phyloP scores from a whole-genome alignment of 225 moss, liverwort and hornwort genomes.

The Thuidium tamariscinum region DNA sequence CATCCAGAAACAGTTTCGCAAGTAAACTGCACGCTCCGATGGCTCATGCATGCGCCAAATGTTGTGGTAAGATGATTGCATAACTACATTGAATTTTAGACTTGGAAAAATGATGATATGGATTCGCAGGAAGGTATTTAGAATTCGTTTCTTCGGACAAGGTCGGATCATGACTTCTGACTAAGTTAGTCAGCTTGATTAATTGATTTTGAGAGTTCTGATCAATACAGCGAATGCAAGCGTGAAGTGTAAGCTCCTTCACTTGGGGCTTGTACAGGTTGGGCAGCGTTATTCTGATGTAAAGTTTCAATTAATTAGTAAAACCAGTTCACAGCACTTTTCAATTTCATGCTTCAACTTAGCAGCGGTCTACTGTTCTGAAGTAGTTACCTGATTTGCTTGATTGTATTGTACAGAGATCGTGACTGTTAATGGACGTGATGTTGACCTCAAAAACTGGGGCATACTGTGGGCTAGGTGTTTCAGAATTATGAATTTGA shows the following conservation, averaged over 20 bases:
- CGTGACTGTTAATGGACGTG: background rate
- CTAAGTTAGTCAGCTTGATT: background rate
- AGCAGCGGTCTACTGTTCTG: background rate
- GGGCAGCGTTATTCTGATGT: background rate
- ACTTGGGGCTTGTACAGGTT: background rate
- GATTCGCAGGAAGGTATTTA: background rate
- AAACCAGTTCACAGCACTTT: background rate
- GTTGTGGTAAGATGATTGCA: background rate
- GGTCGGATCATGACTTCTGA: background rate
- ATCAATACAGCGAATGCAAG: background rate
- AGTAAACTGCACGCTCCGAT: background rate
- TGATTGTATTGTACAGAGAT: background rate
- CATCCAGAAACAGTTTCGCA: background rate
- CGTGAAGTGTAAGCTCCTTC: background rate
- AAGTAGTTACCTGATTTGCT: background rate
- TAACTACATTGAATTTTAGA: background rate
- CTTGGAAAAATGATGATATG: background rate
- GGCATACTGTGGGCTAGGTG: background rate
- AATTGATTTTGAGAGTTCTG: background rate
- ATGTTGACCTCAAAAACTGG: background rate
- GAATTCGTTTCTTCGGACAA: background rate
- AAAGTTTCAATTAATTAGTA: background rate
- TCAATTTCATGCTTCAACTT: background rate
- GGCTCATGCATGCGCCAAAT: background rate
- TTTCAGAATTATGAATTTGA: background rate